Evolutionary conservation across 495 filamentous ascomycete genomes (phyloP).

Genomic region (Sordaria brevicollis): DNA sequence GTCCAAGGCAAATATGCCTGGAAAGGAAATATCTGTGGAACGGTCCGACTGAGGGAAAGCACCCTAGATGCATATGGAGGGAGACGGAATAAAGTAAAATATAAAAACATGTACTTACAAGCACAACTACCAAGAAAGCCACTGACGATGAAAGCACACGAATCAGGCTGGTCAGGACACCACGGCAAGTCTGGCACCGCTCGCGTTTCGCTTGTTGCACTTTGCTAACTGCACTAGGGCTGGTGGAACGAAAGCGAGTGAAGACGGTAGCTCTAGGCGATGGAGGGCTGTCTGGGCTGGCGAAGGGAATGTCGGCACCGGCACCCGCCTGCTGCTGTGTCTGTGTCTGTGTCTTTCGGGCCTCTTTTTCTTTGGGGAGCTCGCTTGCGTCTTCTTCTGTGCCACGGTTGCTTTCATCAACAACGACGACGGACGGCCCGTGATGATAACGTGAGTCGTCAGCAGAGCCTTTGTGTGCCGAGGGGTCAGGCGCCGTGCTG

Average conservation of each 20-base stretch:
- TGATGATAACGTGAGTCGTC: neutral
- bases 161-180: slow-evolving; percentile 10
- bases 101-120: slow-evolving; percentile 34
- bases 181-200: neutral
- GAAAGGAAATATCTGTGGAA: neutral
- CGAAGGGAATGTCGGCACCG: neutral
- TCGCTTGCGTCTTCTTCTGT: neutral
- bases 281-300: neutral
- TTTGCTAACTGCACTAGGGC: neutral
- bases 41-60: neutral
- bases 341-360: neutral
- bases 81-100: no score
- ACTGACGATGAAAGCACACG: slow-evolving; percentile 27
- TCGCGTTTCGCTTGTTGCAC: neutral
- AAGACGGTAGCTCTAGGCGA: neutral
- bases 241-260: neutral
- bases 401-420: neutral
- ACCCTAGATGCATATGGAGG: no score
- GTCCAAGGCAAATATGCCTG: neutral
- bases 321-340: no score
- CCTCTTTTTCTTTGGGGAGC: neutral
- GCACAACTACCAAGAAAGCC: slow-evolving; percentile 30
- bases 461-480: neutral
- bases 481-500: neutral
- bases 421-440: neutral